Base-by-base conservation (phyloP, 257 asterid genomes). In the Gentiana straminea region DNA sequence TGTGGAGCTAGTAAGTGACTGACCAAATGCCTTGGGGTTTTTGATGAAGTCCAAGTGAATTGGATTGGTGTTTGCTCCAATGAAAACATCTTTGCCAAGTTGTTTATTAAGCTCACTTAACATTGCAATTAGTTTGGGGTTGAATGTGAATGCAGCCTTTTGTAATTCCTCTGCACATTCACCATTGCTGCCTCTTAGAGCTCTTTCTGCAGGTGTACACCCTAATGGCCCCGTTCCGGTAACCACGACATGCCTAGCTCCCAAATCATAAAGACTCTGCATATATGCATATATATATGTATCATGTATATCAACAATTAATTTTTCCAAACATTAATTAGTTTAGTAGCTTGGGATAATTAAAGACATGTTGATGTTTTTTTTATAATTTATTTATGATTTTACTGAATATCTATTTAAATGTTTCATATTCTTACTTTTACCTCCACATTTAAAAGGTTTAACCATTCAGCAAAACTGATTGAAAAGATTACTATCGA, bases 181-280 rank as follows among this genome's bases (percentile, higher is more conserved):
- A 0, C 97, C 98, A 1, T 59, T 65, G 15, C 2, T 38, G 8
- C 94, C 46, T 8, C 94, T 77, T 15, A 33, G 58, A 0, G 96
- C 98, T 54, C 84, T 33, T 54, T 86, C 96, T 0, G 95, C 93
- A 0, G 98, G 98, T 52, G 81, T 94, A 49, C 98, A 90, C n/a
- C 98, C 98, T 33, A 90, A 8, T 12, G 96, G 98, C 0, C 98
- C 98, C 1, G 86, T 79, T 2, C 98, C 98, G 0, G 96, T 90
- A 68, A 90, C 98, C 1, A 90, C 10, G n/a, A 90, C 72, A 41
- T 84, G 61, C 1, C 81, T 82, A 5, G 86, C 75, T 13, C 98
- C 96, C 0, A 82, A 73, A 0, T 54, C 66, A 62, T 84, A 54
- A 35, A 90, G 49, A n/a, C 69, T 76, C 95, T 89, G 70, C 63